Base-by-base conservation (phyloP, 1,284 basidiomycete genomes). In the Trichosporon sp. region DNA sequence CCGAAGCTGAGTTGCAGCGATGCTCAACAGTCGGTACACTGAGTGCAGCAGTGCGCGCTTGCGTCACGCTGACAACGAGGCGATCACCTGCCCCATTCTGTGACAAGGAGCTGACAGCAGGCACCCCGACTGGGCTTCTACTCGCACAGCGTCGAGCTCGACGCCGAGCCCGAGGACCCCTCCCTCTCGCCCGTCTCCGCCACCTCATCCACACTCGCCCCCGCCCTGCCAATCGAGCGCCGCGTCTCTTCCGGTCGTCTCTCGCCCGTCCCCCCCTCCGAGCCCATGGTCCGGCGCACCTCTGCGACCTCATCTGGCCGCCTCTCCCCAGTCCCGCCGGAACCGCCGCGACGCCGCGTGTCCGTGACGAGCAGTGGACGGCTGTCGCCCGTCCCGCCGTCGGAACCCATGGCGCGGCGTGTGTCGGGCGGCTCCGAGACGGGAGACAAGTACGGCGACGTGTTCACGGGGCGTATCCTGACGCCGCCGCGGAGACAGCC, bases 101-200 rank as follows among this genome's bases (percentile, higher is more conserved):
- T 26, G 26, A 26, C 26, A 26, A 26, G 26, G 16, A 11, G 56
- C 68, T 74, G 51, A 70, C 70, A 37, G 31, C 68, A 71, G 68
- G 54, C 69, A 32, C 63, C 68, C 4, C 56, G 67, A 2, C 66
- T 82, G 7, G 81, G 81, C 12, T 82, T 84, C 65, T 79, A 83
- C 68, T 78, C 80, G 4, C 72, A 76, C 10, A 80, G 76, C 37
- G 74, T 83, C 59, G 70, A 77, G 43, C 74, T 54, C 6, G 51
- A 54, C 54, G 35, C 35, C 35, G 67, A 59, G 54, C 16, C 26
- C 46, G 66, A 48, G 32, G 14, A 54, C 68, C 10, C 38, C 59
- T n/a, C 7, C 6, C 51, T 19, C 8, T 54, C 51, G 6, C 51
- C 51, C 7, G 19, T 7, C 5, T 54, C 51, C 16, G 11, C 19